Evolutionary conservation across 2,329 filamentous ascomycete species (phyloP).

Genomic region (Colletotrichum sp.): DNA sequence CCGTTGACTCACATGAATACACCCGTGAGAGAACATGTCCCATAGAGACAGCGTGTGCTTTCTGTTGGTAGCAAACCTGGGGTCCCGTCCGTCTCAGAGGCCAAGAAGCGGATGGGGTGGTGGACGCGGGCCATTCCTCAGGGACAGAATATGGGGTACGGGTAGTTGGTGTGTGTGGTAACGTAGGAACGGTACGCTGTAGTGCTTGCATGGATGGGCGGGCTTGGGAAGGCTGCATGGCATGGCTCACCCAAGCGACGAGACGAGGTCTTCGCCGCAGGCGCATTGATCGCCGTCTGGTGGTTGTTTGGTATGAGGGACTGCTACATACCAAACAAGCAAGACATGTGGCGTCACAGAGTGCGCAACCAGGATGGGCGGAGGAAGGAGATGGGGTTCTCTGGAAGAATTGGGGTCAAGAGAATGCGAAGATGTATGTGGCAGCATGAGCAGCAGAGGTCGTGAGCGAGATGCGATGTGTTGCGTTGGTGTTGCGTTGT

Average conservation of each 20-base stretch:
- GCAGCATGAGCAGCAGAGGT: background rate
- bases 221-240: background rate
- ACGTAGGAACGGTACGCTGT: background rate
- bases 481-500: background rate
- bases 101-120: background rate
- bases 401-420: background rate
- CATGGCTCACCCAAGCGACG: background rate
- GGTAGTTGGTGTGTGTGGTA: background rate
- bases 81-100: background rate
- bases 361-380: background rate
- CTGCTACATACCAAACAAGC: background rate
- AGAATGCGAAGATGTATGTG: background rate
- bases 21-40: background rate
- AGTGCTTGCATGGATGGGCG: constrained; percentile 5
- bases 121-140: background rate
- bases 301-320: background rate
- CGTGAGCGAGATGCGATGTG: background rate
- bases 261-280: background rate
- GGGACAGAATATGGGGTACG: background rate
- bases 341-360: constrained; percentile 19
- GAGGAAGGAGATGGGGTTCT: background rate
- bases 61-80: background rate
- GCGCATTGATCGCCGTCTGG: constrained; percentile 7
- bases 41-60: background rate
- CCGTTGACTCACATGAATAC: background rate